Evolutionary conservation across 2,329 filamentous ascomycete species (phyloP).

Genomic region (Fragosphaeria purpurea): DNA sequence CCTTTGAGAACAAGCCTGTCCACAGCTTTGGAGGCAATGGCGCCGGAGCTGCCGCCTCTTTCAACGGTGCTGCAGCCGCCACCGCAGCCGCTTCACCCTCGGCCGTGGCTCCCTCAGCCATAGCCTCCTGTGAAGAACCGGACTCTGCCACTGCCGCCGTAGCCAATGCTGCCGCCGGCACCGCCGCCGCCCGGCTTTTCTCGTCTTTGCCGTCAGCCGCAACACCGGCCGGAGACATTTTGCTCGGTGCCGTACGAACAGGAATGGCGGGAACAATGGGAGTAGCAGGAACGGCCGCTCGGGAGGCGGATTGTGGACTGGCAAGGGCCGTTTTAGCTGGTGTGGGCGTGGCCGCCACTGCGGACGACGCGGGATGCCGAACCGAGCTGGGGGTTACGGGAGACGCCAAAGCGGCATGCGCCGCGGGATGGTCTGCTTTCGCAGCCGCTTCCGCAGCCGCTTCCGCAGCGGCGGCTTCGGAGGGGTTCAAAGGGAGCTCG

Average conservation of each 20-base stretch:
- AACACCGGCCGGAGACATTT: not conserved
- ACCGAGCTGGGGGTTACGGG: not conserved
- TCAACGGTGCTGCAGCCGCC: conserved; percentile 11
- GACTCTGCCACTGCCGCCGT: not conserved
- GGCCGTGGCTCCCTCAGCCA: not conserved
- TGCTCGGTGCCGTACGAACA: conserved; percentile 14
- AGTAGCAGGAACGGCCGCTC: conserved; percentile 29
- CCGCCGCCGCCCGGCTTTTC: not conserved
- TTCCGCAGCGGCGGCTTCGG: not conserved
- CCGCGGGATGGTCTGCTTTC: conserved; percentile 12
- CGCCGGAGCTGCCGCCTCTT: conserved; percentile 7
- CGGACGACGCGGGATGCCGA: too few species aligned
- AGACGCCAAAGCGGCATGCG: not conserved
- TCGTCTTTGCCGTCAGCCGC: conserved; percentile 5
- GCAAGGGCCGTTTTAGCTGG: conserved; percentile 14
- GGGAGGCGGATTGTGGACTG: conserved; percentile 16
- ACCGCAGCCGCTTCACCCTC: conserved; percentile 16
- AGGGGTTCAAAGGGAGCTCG: conserved; percentile 21
- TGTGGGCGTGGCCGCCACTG: conserved; percentile 12
- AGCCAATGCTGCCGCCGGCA: conserved; percentile 2
- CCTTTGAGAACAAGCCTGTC: conserved; percentile 26
- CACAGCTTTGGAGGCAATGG: conserved; percentile 25
- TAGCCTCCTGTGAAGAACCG: not conserved
- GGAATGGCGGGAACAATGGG: conserved; percentile 39
- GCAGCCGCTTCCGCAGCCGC: conserved; percentile 5